Base-by-base conservation (phyloP, 495 filamentous ascomycete species). In the Podospora sp. region DNA sequence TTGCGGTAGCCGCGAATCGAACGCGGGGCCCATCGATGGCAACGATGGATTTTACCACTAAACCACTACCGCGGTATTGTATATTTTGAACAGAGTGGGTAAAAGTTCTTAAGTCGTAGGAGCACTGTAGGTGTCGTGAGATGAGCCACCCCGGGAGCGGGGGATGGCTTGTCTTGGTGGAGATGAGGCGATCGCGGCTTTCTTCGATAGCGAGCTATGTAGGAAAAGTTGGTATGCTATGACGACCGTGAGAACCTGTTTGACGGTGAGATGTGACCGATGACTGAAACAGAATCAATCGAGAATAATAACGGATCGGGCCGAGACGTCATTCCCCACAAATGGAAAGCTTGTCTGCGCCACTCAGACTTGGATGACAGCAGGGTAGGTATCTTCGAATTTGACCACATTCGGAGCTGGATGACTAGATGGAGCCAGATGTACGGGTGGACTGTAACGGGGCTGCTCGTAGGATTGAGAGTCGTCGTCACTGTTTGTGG, bases 21-120 rank as follows among this genome's bases (percentile, higher is more conserved):
- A 81, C 79, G 76, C 79, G 79, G 79, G 79, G 79, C 79, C 79
- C 79, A 80, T 81, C 79, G 79, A 81, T 81, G 79, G 21, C 66
- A 33, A 63, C 35, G 20, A 68, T 53, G 27, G 26, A 33, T n/a
- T 53, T 27, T 51, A 51, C 21, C 60, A 51, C 36, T 46, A 46
- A 62, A 62, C 57, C 57, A 56, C 27, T 20, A 36, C 33, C 33
- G 33, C 33, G 33, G 12, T 36, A 12, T 36, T 36, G 33, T 36
- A 36, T 36, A 36, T 36, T 36, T 36, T 36, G 33, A 36, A 6
- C 12, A 6, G 33, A 36, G 33, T 36, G 33, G 33, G 33, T 36
- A 12, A 36, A 36, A 12, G 12, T 36, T 36, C 33, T 12, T 5
- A 36, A 6, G 12, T 36, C 6, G 6, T 12, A 36, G 33, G 33